Conservation (phyloP, 2,329 filamentous ascomycete species). For the Apiospora malaysiana region DNA sequence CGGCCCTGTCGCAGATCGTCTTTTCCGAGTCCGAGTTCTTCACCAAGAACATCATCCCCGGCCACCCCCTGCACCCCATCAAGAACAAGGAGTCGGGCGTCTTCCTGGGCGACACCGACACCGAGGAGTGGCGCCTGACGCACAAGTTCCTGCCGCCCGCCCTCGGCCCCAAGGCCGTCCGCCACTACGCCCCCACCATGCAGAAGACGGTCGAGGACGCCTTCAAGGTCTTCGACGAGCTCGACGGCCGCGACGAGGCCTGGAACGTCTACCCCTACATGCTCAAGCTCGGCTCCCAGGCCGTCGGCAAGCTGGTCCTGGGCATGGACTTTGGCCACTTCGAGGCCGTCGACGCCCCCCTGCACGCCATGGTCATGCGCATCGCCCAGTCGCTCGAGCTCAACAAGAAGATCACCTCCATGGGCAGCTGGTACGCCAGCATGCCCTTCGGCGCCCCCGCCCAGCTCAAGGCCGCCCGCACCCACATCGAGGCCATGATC, state of each 20-base stretch:
- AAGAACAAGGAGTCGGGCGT: slow-evolving; percentile 49
- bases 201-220: slow-evolving; percentile 57
- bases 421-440: slow-evolving; percentile 60
- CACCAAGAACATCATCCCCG: slow-evolving; percentile 57
- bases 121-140: slow-evolving; percentile 53
- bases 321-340: slow-evolving; percentile 55
- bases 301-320: slow-evolving; percentile 51
- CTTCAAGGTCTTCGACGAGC: slow-evolving; percentile 55
- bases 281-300: slow-evolving; percentile 54
- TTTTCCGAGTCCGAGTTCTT: slow-evolving; percentile 59
- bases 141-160: slow-evolving; percentile 69
- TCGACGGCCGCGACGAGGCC: slow-evolving; percentile 54
- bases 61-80: slow-evolving; percentile 52
- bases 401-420: slow-evolving; percentile 63
- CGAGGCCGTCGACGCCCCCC: slow-evolving; percentile 47
- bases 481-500: slow-evolving; percentile 44
- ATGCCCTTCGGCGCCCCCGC: slow-evolving; percentile 64
- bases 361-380: slow-evolving; percentile 56
- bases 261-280: slow-evolving; percentile 58
- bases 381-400: slow-evolving; percentile 59
- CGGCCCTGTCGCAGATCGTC: slow-evolving; percentile 50
- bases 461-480: slow-evolving; percentile 43
- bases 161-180: slow-evolving; percentile 63
- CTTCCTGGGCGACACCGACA: slow-evolving; percentile 57
- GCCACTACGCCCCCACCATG: slow-evolving; percentile 66